Conservation (phyloP, 352 stramenopile genomes). For the Blastocystis sp. region DNA sequence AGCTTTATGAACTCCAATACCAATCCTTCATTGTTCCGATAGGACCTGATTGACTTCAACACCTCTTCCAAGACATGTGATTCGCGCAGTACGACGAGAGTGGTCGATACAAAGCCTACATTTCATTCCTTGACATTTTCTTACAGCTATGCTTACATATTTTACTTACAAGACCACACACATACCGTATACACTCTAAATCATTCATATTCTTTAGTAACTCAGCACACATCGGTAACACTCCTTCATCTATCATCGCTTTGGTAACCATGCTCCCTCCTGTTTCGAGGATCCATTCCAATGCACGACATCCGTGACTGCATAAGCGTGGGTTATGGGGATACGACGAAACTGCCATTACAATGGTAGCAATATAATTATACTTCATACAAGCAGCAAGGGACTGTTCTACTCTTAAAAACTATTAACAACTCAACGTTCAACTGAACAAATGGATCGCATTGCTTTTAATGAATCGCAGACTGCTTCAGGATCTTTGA, state of each 20-base stretch:
- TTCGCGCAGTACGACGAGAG: not conserved
- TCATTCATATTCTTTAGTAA: not conserved
- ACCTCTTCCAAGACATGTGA: not conserved
- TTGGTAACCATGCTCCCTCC: not conserved
- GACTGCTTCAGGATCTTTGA: not conserved
- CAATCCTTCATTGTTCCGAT: not conserved
- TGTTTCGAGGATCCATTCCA: constrained; percentile 12
- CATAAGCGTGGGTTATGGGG: not conserved
- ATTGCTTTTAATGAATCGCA: not conserved
- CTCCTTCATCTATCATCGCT: not conserved
- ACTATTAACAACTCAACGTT: not conserved
- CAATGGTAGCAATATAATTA: not conserved
- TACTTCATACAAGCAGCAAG: not conserved
- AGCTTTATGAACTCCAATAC: not conserved
- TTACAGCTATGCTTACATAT: not conserved
- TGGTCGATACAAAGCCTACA: no score
- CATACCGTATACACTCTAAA: not conserved
- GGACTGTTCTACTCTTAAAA: not conserved
- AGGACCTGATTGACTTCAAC: not conserved
- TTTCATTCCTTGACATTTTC: not conserved
- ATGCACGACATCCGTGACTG: not conserved
- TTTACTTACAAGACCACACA: not conserved
- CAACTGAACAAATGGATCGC: not conserved
- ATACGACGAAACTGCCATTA: not conserved
- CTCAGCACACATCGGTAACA: not conserved